A percentile compares a stretch with the other conserved stretches of the same genome.
Evolutionary conservation across 495 filamentous ascomycete species (phyloP).

Genomic region (Xylaria grammica): DNA sequence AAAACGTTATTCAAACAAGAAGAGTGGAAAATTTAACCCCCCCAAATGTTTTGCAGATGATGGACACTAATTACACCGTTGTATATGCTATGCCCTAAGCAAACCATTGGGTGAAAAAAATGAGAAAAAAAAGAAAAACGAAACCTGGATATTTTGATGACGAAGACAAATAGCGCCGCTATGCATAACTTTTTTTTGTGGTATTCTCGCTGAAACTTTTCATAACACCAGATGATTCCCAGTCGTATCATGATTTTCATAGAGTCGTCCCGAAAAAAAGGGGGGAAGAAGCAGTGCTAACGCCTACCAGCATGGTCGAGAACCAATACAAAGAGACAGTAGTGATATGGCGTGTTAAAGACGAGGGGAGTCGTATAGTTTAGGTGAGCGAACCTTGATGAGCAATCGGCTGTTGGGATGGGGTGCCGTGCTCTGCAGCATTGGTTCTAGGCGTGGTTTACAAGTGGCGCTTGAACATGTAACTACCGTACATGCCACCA

Average conservation of each 20-base stretch:
- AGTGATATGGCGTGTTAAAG: neutral
- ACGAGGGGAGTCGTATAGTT: neutral
- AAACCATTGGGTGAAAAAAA: too few species aligned
- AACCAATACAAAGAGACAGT: neutral
- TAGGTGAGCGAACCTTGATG: neutral
- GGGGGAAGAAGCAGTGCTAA: neutral
- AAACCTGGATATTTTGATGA: too few species aligned
- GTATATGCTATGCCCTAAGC: neutral
- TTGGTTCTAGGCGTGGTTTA: too few species aligned
- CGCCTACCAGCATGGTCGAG: neutral
- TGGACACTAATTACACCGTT: neutral
- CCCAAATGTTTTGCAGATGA: neutral
- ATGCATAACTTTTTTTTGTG: conserved; percentile 7
- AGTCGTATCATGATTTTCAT: conserved; percentile 9
- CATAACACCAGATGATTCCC: neutral
- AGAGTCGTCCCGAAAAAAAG: conserved; percentile 4
- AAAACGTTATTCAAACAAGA: too few species aligned
- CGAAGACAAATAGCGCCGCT: neutral
- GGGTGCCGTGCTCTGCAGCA: too few species aligned
- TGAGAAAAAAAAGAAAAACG: neutral
- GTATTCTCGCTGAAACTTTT: conserved; percentile 2
- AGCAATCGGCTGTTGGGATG: neutral
- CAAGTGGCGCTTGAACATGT: conserved; percentile 70
- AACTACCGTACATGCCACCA: conserved; percentile 84
- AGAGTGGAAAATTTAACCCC: too few species aligned